A percentile compares a stretch with the other conserved stretches of the same genome.
These are phyloP conservation scores for Clitopilus hobsonii DNA, from an alignment of 768 basidiomycete species.

Conservation along the genomic window DNA sequence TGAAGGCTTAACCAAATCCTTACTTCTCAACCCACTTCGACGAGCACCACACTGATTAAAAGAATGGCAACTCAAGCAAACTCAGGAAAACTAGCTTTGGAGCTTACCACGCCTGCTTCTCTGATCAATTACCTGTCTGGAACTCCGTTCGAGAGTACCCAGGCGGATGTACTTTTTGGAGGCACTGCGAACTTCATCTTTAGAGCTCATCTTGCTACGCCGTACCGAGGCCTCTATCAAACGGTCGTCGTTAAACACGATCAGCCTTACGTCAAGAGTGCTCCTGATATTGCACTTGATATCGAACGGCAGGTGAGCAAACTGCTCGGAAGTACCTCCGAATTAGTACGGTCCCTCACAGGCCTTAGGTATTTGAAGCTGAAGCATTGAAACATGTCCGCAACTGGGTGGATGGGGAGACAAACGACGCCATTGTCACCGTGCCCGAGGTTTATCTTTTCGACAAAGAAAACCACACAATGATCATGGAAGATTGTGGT, in stretches of 20 bases:
- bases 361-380: slow-evolving; percentile 33
- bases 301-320: slow-evolving; percentile 52
- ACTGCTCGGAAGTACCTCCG: neutral
- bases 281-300: slow-evolving; percentile 20
- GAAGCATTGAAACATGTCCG: slow-evolving; percentile 44
- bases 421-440: slow-evolving; percentile 33
- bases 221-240: slow-evolving; percentile 18
- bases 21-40: neutral
- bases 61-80: neutral
- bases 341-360: neutral
- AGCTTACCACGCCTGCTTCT: slow-evolving; percentile 3
- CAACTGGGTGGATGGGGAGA: slow-evolving; percentile 18
- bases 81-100: neutral
- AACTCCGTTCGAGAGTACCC: slow-evolving; percentile 29
- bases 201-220: slow-evolving; percentile 27
- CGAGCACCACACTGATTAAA: neutral
- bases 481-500: slow-evolving; percentile 66
- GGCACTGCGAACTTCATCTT: slow-evolving; percentile 35
- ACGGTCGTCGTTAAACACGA: slow-evolving; percentile 43
- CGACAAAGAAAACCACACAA: slow-evolving; percentile 42
- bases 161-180: slow-evolving; percentile 27
- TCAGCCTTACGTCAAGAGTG: slow-evolving; percentile 23
- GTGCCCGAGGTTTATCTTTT: slow-evolving; percentile 46
- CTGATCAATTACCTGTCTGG: slow-evolving; percentile 24
- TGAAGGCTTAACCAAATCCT: too few relatives aligned